These are phyloP conservation scores for Colletotrichum tropicicola DNA, from an alignment of 2,329 filamentous ascomycete species.

Conservation along the genomic window DNA sequence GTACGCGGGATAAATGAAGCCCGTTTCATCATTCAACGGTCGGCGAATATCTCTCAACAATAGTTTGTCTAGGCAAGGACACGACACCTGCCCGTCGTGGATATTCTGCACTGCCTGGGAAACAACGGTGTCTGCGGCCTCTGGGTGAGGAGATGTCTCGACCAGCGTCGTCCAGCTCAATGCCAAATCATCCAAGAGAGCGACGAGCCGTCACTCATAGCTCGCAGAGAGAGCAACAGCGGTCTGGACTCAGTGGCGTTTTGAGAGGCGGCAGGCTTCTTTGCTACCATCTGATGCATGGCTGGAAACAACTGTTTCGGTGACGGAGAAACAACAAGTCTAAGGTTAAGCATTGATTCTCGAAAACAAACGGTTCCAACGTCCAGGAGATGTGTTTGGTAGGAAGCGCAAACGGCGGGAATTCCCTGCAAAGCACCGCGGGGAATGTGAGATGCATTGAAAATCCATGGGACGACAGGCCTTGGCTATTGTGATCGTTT, in stretches of 20 bases:
- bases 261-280: background rate
- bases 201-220: too few species aligned
- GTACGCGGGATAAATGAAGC: background rate
- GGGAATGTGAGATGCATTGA: background rate
- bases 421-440: background rate
- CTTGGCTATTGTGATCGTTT: background rate
- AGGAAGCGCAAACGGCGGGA: background rate
- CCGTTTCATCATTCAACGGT: background rate
- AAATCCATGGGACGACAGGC: background rate
- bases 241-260: too few species aligned
- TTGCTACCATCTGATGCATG: background rate
- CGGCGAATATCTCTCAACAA: background rate
- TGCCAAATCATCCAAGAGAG: too few species aligned
- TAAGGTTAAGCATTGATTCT: constrained; percentile 3
- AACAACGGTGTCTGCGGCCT: too few species aligned
- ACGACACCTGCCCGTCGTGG: too few species aligned
- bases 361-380: background rate
- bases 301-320: constrained; percentile 3
- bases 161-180: too few species aligned
- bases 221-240: too few species aligned
- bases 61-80: too few species aligned
- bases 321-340: constrained; percentile 6
- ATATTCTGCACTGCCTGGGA: too few species aligned
- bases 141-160: too few species aligned
- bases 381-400: background rate